phyloP scores from a whole-genome alignment of 768 basidiomycete genomes.

The Boletales sp. region DNA sequence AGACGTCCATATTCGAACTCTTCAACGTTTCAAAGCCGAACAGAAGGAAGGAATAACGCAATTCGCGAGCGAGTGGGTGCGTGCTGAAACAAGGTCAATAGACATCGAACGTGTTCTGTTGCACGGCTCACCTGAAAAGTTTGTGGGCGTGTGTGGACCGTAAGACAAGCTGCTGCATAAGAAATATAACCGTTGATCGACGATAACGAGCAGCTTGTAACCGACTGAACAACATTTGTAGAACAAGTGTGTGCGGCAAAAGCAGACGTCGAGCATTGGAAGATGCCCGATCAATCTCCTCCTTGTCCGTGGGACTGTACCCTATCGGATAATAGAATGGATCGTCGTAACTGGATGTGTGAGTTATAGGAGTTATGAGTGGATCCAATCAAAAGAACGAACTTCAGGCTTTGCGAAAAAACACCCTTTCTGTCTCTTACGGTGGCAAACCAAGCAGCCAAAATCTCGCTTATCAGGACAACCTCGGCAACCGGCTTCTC shows the following conservation, averaged over 20 bases:
- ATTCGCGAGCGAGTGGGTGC: slow-evolving; percentile 87
- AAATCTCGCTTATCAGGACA: slow-evolving; percentile 78
- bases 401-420: slow-evolving; percentile 83
- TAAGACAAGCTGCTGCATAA: slow-evolving; percentile 80
- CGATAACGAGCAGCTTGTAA: slow-evolving; percentile 92
- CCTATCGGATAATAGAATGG: slow-evolving; percentile 84
- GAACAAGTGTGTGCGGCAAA: slow-evolving; percentile 75
- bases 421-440: slow-evolving; percentile 77
- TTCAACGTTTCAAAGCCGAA: slow-evolving; percentile 92
- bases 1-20: slow-evolving; percentile 80
- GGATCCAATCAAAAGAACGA: slow-evolving; percentile 26
- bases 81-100: slow-evolving; percentile 49
- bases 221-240: slow-evolving; percentile 88
- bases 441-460: slow-evolving; percentile 83
- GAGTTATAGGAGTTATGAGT: neutral
- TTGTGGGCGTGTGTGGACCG: slow-evolving; percentile 71
- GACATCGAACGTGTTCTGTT: neutral
- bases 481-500: slow-evolving; percentile 82
- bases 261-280: slow-evolving; percentile 71
- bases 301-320: slow-evolving; percentile 89
- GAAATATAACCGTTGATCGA: slow-evolving; percentile 75
- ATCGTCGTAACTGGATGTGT: slow-evolving; percentile 66
- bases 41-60: slow-evolving; percentile 83
- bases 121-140: slow-evolving; percentile 61
- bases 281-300: slow-evolving; percentile 69